Percentiles rank a stretch among this genome's conserved stretches.
These are phyloP conservation scores for Paxillus involutus DNA, from an alignment of 768 basidiomycete species.

Conservation along the genomic window DNA sequence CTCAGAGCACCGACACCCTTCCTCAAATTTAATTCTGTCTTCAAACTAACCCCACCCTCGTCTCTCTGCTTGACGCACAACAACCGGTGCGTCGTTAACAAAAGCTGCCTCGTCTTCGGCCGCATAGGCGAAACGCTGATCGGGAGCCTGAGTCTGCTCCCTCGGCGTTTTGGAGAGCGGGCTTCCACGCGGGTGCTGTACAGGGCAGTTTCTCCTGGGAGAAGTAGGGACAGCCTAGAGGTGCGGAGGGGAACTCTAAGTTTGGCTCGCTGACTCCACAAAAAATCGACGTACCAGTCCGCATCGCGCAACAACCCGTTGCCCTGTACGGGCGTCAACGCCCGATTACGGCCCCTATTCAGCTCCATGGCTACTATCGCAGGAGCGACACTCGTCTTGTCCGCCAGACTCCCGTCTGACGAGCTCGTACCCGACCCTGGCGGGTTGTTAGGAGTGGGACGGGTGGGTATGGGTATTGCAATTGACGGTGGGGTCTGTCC, in stretches of 20 bases:
- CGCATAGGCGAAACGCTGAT: constrained; percentile 48
- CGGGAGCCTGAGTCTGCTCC: constrained; percentile 53
- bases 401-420: constrained; percentile 47
- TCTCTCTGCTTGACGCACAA: constrained; percentile 55
- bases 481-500: neutral
- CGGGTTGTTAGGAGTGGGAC: neutral
- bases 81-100: constrained; percentile 57
- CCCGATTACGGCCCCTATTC: constrained; percentile 53
- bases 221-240: constrained; percentile 38
- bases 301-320: constrained; percentile 36
- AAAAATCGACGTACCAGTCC: constrained; percentile 42
- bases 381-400: constrained; percentile 30
- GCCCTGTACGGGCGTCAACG: constrained; percentile 54
- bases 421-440: constrained; percentile 45
- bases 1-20: constrained; percentile 2
- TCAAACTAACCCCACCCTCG: constrained; percentile 40
- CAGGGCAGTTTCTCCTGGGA: constrained; percentile 46
- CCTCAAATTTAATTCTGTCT: constrained; percentile 50
- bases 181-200: constrained; percentile 57
- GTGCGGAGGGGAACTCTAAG: neutral
- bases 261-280: neutral
- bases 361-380: constrained; percentile 34
- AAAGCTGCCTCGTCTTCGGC: constrained; percentile 51
- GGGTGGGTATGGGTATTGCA: constrained; percentile 10
- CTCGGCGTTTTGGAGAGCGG: constrained; percentile 52